Evolutionary conservation across 1,284 basidiomycete genomes (phyloP).

Genomic region (Sanguinoderma infundibulare): DNA sequence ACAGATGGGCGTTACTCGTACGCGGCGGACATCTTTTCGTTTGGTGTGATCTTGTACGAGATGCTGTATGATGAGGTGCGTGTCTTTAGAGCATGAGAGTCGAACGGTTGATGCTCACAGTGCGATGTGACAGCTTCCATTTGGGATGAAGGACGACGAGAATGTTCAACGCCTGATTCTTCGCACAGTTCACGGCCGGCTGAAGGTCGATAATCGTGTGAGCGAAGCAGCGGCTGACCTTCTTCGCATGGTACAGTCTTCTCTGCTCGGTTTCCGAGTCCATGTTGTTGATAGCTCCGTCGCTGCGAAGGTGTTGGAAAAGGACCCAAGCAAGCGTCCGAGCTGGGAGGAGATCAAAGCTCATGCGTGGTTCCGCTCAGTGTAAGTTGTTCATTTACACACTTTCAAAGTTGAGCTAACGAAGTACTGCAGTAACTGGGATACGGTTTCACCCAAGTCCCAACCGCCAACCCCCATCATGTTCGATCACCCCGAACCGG

Average conservation of each 20-base stretch:
- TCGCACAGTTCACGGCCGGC: neutral
- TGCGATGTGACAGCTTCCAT: constrained; percentile 19
- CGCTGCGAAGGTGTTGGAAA: constrained; percentile 28
- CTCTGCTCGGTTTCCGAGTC: no score
- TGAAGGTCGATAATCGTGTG: constrained; percentile 2
- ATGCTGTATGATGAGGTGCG: constrained; percentile 49
- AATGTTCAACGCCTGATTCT: constrained; percentile 7
- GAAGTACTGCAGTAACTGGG: constrained; percentile 8
- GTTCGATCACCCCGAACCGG: neutral
- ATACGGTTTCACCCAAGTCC: neutral
- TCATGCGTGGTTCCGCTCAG: constrained; percentile 25
- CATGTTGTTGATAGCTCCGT: neutral
- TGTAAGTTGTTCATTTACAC: constrained; percentile 17
- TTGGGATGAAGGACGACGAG: constrained; percentile 5
- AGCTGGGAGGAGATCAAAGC: constrained; percentile 27
- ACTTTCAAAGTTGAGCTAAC: no score
- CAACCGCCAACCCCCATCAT: neutral
- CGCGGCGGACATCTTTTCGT: constrained; percentile 42
- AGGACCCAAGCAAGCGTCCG: constrained; percentile 24
- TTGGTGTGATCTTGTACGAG: constrained; percentile 64
- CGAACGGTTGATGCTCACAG: neutral
- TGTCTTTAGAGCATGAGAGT: neutral
- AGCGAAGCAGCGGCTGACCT: constrained; percentile 1
- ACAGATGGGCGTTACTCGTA: constrained; percentile 45
- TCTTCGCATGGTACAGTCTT: neutral